Evolutionary conservation across 106 monocot genomes (phyloP).

Genomic region (Xerophyta viscosa): DNA sequence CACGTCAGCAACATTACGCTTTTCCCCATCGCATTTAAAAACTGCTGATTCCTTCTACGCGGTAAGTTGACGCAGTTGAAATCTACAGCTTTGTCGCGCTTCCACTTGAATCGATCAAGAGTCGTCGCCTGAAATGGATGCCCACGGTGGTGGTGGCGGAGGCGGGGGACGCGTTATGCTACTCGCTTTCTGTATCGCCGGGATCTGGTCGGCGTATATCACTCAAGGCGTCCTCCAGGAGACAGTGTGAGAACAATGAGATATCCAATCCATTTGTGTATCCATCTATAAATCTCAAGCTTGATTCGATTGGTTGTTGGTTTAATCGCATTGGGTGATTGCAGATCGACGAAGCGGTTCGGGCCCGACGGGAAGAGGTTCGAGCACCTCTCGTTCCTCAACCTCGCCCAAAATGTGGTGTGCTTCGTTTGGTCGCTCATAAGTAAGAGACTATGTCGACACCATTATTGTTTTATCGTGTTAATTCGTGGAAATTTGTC

Average conservation of each 20-base stretch:
- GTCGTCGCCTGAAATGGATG: conserved; percentile 23
- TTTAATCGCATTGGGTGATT: neutral
- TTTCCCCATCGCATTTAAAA: too few species aligned
- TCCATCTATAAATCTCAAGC: too few species aligned
- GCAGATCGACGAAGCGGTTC: conserved; percentile 87
- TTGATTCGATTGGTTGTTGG: too few species aligned
- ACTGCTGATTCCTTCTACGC: too few species aligned
- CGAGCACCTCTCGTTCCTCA: conserved; percentile 92
- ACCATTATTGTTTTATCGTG: neutral
- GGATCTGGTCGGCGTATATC: conserved; percentile 96
- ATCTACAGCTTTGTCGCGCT: too few species aligned
- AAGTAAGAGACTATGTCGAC: conserved; percentile 37
- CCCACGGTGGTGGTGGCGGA: conserved; percentile 20
- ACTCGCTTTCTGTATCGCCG: conserved; percentile 70
- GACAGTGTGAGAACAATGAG: conserved; percentile 47
- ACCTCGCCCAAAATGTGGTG: conserved; percentile 94
- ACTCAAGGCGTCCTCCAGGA: conserved; percentile 96
- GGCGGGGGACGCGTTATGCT: conserved; percentile 44
- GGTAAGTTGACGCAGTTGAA: too few species aligned
- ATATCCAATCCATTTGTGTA: neutral
- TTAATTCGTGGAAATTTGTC: neutral
- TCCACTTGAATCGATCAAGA: too few species aligned
- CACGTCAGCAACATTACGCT: too few species aligned
- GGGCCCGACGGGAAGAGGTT: conserved; percentile 73
- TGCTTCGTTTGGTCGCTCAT: conserved; percentile 90